These are phyloP conservation scores for Effrenium voratum DNA, from an alignment of 73 alveolate genomes.

Conservation along the genomic window DNA sequence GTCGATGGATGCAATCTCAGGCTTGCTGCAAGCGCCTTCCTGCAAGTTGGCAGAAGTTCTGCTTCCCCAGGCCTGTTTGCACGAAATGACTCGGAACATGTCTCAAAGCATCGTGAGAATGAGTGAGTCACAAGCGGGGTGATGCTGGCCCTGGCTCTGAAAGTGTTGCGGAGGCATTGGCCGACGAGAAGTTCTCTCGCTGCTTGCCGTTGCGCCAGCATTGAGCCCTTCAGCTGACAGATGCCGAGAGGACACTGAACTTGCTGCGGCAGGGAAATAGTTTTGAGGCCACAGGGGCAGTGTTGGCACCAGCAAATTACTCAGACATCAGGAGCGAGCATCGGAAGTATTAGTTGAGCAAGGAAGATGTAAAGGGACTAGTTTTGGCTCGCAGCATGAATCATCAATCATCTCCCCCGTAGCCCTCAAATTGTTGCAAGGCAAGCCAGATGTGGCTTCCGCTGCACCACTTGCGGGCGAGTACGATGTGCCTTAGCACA, in stretches of 20 bases:
- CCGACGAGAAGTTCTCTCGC: constrained; percentile 12
- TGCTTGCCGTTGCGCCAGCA: constrained; percentile 10
- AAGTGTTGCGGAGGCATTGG: too few relatives aligned
- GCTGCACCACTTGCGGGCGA: constrained; percentile 20
- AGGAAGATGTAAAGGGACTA: not conserved
- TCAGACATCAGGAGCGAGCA: not conserved
- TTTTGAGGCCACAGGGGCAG: not conserved
- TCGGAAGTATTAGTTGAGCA: not conserved
- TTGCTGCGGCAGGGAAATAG: too few relatives aligned
- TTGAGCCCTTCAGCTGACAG: not conserved
- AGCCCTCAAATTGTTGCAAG: not conserved
- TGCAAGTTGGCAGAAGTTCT: too few relatives aligned
- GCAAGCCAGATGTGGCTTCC: not conserved
- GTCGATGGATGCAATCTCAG: too few relatives aligned
- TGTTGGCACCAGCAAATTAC: too few relatives aligned
- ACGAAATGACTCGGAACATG: too few relatives aligned
- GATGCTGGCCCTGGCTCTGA: too few relatives aligned
- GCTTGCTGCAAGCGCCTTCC: too few relatives aligned
- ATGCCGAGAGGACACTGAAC: not conserved
- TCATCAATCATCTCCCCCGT: not conserved
- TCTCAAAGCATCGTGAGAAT: too few relatives aligned
- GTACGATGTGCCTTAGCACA: constrained; percentile 28
- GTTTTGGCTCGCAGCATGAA: not conserved
- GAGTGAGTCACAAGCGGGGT: too few relatives aligned
- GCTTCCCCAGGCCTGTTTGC: too few relatives aligned